These are phyloP conservation scores for Starmerella apicola DNA, from an alignment of 805 yeast species.

Conservation along the genomic window DNA sequence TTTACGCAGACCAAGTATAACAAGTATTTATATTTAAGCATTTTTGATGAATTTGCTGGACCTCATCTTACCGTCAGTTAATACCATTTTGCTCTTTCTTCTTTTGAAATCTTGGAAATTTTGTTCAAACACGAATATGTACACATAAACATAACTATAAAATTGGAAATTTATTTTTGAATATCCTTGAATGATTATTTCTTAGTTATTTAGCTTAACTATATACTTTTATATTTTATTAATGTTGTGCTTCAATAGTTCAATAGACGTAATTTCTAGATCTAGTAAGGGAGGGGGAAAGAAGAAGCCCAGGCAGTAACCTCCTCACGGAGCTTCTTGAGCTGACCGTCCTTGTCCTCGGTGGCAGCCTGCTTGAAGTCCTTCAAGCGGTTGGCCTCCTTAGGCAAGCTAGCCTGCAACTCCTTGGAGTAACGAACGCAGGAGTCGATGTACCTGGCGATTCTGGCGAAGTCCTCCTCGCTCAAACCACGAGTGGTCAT, in stretches of 20 bases:
- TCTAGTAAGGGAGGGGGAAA: conserved; percentile 34
- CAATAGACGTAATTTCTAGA: no score
- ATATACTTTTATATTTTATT: background rate
- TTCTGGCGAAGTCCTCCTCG: conserved; percentile 68
- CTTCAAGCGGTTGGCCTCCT: conserved; percentile 81
- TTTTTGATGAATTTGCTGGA: no score
- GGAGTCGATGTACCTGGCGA: conserved; percentile 67
- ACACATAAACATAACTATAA: no score
- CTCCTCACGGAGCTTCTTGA: conserved; percentile 58
- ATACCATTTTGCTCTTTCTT: no score
- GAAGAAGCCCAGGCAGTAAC: conserved; percentile 70
- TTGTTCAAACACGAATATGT: no score
- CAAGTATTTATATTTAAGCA: no score
- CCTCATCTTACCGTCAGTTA: no score
- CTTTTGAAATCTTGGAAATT: no score
- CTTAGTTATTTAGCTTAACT: background rate
- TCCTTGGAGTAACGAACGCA: conserved; percentile 66
- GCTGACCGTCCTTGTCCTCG: conserved; percentile 52
- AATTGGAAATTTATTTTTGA: no score
- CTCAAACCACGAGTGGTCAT: conserved; percentile 96
- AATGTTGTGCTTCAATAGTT: no score
- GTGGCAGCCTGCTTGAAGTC: conserved; percentile 81
- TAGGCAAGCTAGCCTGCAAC: conserved; percentile 69
- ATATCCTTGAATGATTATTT: background rate
- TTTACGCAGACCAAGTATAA: no score